Conservation (phyloP, 208 protist genomes). For the Crithidia acanthocephali region DNA sequence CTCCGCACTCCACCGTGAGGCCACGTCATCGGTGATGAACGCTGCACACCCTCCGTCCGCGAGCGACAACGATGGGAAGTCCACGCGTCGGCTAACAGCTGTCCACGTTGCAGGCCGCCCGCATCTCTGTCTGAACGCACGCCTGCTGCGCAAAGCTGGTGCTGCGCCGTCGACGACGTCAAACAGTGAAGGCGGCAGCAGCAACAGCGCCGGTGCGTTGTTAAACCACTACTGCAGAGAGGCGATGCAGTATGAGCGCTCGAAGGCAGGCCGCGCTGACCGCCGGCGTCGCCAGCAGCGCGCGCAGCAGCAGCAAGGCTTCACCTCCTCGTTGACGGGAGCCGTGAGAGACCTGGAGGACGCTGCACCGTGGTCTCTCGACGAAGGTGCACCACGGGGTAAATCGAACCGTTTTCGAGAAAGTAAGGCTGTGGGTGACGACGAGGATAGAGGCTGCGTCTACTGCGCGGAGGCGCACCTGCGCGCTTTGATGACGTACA, state of each 20-base stretch:
- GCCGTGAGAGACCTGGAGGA: slow-evolving; percentile 23
- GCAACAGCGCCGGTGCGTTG: slow-evolving; percentile 29
- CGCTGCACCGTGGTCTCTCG: background rate
- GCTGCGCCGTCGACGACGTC: slow-evolving; percentile 16
- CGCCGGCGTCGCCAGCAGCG: slow-evolving; percentile 29
- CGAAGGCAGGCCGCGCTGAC: slow-evolving; percentile 39
- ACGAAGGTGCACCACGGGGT: no score
- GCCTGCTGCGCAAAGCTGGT: slow-evolving; percentile 38
- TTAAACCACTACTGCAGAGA: slow-evolving; percentile 95
- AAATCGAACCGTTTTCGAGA: no score
- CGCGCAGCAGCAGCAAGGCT: background rate
- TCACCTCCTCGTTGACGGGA: background rate
- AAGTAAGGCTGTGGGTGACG: no score
- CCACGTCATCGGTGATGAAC: no score
- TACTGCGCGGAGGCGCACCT: slow-evolving; percentile 44
- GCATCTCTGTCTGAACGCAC: slow-evolving; percentile 91
- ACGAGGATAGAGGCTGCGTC: slow-evolving; percentile 43
- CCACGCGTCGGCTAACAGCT: slow-evolving; percentile 42
- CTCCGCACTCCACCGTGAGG: background rate
- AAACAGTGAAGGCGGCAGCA: background rate
- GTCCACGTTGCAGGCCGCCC: slow-evolving; percentile 92
- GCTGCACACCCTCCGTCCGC: no score
- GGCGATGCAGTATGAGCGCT: slow-evolving; percentile 79
- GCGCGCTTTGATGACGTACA: slow-evolving; percentile 27
- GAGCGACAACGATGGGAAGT: no score